Base-by-base conservation (phyloP, 2,329 filamentous ascomycete genomes). In the Fusarium sp. region DNA sequence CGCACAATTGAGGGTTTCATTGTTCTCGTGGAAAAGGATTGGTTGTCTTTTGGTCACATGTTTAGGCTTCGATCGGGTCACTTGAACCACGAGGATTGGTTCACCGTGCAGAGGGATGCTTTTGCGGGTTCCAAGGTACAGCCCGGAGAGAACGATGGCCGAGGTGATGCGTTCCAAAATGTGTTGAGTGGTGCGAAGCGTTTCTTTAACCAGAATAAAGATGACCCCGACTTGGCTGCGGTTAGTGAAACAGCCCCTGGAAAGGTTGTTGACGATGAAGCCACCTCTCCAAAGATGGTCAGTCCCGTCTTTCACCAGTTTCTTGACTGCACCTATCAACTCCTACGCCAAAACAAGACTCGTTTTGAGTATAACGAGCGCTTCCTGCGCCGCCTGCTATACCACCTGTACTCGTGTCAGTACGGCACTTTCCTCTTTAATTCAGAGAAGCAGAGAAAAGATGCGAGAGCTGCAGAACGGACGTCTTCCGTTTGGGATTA, bases 301-400 rank as follows among this genome's bases (percentile, higher is more conserved):
- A 97, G 95, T 68, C 96, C 96, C 0, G 94, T 99, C 30, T 99
- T 99, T 82, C 96, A 99, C 78, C 96, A 99, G 80, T 99, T 98
- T 82, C 89, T 99, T 15, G 96, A 98, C 79, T 95, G 94, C 42
- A 94, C 94, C 3, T 98, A 96, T 80, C 96, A 99, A 81, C 87
- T 99, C 34, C 84, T 97, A 30, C 88, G 93, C 69, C 96, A 98
- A 80, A 87, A 96, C 77, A 95, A 95, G 1, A 93, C 90, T 12
- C 92, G 95, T 0, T 99, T 99, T 79, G 96, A 99, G 81, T 99
- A 95, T 83, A 98, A 97, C 76, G 96, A 98, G 81, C 91, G 96
- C 9, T 98, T 99, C 82, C 85, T 99, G 12, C 89, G 94, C 32
- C 91, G 96, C 26, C 86, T 99, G 7, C 87, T 98, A 4, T 99